Conservation (phyloP, 345 rosid species). For the Lenwebbia sp. region DNA sequence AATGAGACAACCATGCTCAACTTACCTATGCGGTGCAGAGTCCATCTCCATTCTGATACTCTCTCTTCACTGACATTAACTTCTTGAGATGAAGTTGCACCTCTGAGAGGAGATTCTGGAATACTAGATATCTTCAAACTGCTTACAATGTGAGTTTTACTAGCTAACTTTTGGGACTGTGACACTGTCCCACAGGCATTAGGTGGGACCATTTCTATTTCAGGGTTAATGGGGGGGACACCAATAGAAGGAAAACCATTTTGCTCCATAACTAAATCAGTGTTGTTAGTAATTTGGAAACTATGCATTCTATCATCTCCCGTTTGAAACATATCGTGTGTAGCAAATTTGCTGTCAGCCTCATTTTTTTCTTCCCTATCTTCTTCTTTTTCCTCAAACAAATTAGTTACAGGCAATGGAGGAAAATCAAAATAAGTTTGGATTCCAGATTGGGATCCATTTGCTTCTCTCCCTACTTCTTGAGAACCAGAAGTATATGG, state of each 20-base stretch:
- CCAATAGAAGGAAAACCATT: slow-evolving; percentile 25
- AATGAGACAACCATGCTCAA: not conserved
- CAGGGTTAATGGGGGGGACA: slow-evolving; percentile 19
- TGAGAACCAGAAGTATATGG: slow-evolving; percentile 24
- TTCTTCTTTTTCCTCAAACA: slow-evolving; percentile 57
- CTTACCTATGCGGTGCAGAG: slow-evolving; percentile 80
- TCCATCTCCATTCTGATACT: slow-evolving; percentile 95
- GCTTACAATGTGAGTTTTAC: slow-evolving; percentile 29
- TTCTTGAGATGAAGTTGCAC: slow-evolving; percentile 24
- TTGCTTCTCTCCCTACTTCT: slow-evolving; percentile 18
- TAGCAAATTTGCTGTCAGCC: slow-evolving; percentile 26
- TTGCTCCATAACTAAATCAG: slow-evolving; percentile 65
- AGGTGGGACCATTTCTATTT: slow-evolving; percentile 41
- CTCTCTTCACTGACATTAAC: slow-evolving; percentile 36
- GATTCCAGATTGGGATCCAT: slow-evolving; percentile 24
- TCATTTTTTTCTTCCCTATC: slow-evolving; percentile 26
- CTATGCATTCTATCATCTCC: slow-evolving; percentile 60
- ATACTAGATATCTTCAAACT: slow-evolving; percentile 57
- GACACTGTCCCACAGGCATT: slow-evolving; percentile 26
- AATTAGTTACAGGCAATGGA: slow-evolving; percentile 56
- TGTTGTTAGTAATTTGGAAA: slow-evolving; percentile 66
- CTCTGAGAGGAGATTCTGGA: slow-evolving; percentile 37
- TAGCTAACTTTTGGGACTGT: slow-evolving; percentile 11
- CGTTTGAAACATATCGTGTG: slow-evolving; percentile 22
- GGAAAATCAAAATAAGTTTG: slow-evolving; percentile 56